Percentiles rank a stretch among this genome's conserved stretches.
Conservation (phyloP, 352 stramenopile species). For the Discostella stelligera region DNA sequence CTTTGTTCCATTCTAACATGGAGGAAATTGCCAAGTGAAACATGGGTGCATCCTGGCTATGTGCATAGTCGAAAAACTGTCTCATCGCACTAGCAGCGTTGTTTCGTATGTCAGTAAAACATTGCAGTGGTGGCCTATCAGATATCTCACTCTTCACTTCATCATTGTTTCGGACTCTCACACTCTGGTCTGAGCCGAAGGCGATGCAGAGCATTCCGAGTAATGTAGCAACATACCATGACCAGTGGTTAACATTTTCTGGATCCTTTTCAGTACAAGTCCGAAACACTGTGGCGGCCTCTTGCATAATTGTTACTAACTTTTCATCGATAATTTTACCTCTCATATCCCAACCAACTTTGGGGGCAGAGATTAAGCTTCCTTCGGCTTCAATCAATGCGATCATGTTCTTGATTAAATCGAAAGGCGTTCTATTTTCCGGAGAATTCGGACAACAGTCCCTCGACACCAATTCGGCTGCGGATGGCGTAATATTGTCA, state of each 20-base stretch:
- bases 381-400: conserved; percentile 45
- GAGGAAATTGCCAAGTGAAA: conserved; percentile 41
- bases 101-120: conserved; percentile 16
- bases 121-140: conserved; percentile 13
- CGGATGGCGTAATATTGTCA: conserved; percentile 36
- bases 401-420: conserved; percentile 50
- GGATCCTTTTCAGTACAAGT: conserved; percentile 51
- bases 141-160: conserved; percentile 10
- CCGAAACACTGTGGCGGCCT: conserved; percentile 46
- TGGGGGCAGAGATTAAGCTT: conserved; percentile 26
- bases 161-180: neutral
- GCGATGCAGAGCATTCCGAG: conserved; percentile 41
- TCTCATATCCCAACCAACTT: conserved; percentile 23
- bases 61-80: conserved; percentile 32
- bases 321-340: conserved; percentile 41
- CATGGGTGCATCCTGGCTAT: conserved; percentile 28
- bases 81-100: conserved; percentile 20
- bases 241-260: conserved; percentile 51
- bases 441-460: conserved; percentile 23
- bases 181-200: conserved; percentile 17
- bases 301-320: conserved; percentile 50
- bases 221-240: conserved; percentile 58
- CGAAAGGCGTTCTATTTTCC: conserved; percentile 49
- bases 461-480: conserved; percentile 57
- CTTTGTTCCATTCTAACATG: conserved; percentile 45